Percentiles rank a stretch among this genome's conserved stretches.
phyloP scores from a whole-genome alignment of 2,329 filamentous ascomycete genomes.

The Botrytis hyacinthi region DNA sequence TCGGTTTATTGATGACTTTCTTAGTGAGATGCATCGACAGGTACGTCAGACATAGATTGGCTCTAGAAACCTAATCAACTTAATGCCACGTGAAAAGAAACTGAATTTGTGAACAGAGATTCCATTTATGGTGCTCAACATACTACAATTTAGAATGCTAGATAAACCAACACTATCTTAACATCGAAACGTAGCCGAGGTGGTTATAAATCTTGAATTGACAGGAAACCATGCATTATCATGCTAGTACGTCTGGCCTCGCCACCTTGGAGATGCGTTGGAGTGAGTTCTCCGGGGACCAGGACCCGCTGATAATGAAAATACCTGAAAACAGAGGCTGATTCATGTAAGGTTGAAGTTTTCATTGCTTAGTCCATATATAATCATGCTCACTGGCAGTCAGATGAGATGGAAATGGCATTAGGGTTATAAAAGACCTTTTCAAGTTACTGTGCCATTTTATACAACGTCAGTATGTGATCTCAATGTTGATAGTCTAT shows the following conservation, averaged over 20 bases:
- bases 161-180: neutral
- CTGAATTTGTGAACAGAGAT: neutral
- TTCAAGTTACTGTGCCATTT: neutral
- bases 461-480: neutral
- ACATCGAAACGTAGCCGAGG: neutral
- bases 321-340: neutral
- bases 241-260: neutral
- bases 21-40: neutral
- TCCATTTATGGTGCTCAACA: neutral
- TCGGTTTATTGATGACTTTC: neutral
- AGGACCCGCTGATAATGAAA: neutral
- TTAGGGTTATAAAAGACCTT: neutral
- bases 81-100: neutral
- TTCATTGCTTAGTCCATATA: neutral
- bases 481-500: neutral
- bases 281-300: neutral
- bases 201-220: neutral
- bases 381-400: neutral
- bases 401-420: neutral
- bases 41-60: neutral
- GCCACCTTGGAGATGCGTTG: neutral
- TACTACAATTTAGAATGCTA: neutral
- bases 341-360: neutral
- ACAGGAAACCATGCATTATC: neutral
- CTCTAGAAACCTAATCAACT: neutral